Conservation (phyloP, 2,329 filamentous ascomycete genomes). For the Monosporascus sp. region DNA sequence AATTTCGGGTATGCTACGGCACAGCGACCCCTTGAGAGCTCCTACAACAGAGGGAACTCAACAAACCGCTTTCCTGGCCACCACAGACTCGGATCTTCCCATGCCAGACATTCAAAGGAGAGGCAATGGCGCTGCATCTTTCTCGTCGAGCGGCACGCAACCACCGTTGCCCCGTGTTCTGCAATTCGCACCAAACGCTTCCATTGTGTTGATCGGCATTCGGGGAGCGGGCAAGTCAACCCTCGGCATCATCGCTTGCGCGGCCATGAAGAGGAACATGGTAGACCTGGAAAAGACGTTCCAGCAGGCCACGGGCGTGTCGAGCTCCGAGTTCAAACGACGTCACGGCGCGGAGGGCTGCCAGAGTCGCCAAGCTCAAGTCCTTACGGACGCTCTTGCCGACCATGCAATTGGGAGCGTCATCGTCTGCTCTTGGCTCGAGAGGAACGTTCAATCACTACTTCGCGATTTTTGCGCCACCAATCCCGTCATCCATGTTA, state of each 20-base stretch:
- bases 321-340: slow-evolving; percentile 59
- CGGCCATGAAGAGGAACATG: slow-evolving; percentile 62
- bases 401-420: slow-evolving; percentile 58
- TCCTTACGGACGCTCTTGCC: slow-evolving; percentile 56
- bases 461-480: slow-evolving; percentile 58
- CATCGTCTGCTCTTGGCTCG: slow-evolving; percentile 70
- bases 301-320: slow-evolving; percentile 56
- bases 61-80: slow-evolving; percentile 6
- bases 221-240: slow-evolving; percentile 73
- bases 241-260: slow-evolving; percentile 69
- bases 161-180: slow-evolving; percentile 15
- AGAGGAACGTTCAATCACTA: slow-evolving; percentile 55
- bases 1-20: too few relatives aligned
- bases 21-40: too few relatives aligned
- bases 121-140: slow-evolving; percentile 1
- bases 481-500: slow-evolving; percentile 67
- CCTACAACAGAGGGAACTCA: too few relatives aligned
- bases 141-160: slow-evolving; percentile 13
- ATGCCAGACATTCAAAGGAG: not conserved
- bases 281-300: slow-evolving; percentile 68
- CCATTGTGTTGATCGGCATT: slow-evolving; percentile 68
- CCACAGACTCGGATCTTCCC: slow-evolving; percentile 9
- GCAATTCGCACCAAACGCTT: slow-evolving; percentile 56
- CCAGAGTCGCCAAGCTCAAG: slow-evolving; percentile 56
- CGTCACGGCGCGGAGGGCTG: slow-evolving; percentile 58